Base-by-base conservation (phyloP, 176 grass and related monocot species). In the Cocos nucifera region DNA sequence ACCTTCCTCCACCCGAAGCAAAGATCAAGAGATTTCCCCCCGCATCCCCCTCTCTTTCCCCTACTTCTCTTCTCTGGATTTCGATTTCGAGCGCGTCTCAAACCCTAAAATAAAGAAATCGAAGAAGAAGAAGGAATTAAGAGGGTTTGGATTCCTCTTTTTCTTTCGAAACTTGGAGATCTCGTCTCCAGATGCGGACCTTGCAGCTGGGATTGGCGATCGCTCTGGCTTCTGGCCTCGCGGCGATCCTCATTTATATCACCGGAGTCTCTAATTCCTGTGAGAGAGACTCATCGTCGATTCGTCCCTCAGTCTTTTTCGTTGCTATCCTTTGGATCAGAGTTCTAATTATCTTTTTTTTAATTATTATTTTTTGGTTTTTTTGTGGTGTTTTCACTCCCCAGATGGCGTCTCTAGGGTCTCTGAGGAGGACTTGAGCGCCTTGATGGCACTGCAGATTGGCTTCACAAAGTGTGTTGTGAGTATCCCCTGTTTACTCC, bases 391-490 rank as follows among this genome's bases (percentile, higher is more conserved):
- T 30, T 8, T 21, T 64, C 25, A 54, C 19, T 18, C 25, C 53
- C 65, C 61, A 95, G 86, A 85, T 88, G 81, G 83, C 27, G 12
- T 70, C 32, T 64, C 68, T 65, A 51, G 69, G 57, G 28, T 97
- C 6, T 91, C 84, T 1, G 77, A 77, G 53, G 78, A 60, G 17
- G 84, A 97, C 48, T 39, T 85, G 54, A 71, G 39, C 27, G 81
- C 87, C 49, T 72, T 97, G 50, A 67, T 65, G 18, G 73, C 72
- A 64, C 72, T 97, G 23, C 87, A 85, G 72, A 65, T 55, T 35
- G 23, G 78, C 54, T 90, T 97, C 67, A 75, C 70, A 79, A 85
- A 88, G 78, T 97, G 92, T 59, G 92, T 97, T 81, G 92, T 97
- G 68, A 61, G 87, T 64, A 22, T 76, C 63, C 27, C 15, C 35